Conservation (phyloP, 78 protist species). For the Ministeria vibrans region DNA sequence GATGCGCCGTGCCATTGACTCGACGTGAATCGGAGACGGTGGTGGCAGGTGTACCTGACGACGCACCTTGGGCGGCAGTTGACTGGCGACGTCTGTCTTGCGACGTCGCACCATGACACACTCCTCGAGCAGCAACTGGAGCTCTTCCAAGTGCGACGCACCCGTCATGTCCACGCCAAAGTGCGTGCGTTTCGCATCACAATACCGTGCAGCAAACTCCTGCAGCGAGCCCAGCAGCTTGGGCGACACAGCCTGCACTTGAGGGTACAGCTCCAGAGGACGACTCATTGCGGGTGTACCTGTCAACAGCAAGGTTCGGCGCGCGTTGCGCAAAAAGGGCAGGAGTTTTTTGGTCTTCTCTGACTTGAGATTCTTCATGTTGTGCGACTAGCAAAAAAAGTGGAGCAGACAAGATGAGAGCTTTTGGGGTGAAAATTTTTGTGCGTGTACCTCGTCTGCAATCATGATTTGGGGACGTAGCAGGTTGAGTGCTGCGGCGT, state of each 20-base stretch:
- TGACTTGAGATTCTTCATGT: constrained; percentile 28
- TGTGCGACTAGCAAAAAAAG: constrained; percentile 11
- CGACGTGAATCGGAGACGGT: no score
- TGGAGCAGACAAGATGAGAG: neutral
- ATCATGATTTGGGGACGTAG: no score
- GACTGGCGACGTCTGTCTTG: constrained; percentile 44
- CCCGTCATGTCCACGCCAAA: constrained; percentile 34
- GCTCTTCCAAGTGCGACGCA: constrained; percentile 24
- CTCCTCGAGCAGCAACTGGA: constrained; percentile 18
- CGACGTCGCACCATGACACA: constrained; percentile 38
- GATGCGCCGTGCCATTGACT: no score
- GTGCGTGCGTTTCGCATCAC: constrained; percentile 4
- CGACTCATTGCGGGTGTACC: constrained; percentile 55
- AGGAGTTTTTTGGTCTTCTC: constrained; percentile 14
- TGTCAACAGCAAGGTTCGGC: constrained; percentile 14
- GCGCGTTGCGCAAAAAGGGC: constrained; percentile 11
- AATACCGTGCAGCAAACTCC: constrained; percentile 4
- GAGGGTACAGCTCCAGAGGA: constrained; percentile 58
- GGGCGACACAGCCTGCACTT: constrained; percentile 9
- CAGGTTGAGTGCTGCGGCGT: no score
- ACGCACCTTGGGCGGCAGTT: constrained; percentile 53
- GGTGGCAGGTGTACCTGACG: neutral
- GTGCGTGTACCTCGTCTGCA: no score
- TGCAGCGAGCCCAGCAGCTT: constrained; percentile 9
- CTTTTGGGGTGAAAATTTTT: neutral